phyloP scores from a whole-genome alignment of 805 yeast species.

The Cyberlindnera euphorbiae region DNA sequence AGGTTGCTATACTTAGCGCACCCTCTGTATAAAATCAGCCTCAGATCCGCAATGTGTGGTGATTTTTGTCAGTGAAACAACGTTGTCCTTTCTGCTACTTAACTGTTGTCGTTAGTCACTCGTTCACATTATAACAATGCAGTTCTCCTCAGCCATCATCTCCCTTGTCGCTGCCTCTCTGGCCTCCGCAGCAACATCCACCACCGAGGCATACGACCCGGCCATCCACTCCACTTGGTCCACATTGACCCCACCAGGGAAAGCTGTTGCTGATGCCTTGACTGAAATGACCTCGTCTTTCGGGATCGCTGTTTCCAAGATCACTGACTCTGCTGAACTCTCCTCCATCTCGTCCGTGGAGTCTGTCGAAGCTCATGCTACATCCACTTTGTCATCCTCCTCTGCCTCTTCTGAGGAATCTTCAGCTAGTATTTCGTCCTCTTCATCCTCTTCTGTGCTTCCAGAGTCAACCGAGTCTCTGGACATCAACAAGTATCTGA shows the following conservation, averaged over 20 bases:
- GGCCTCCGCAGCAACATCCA: constrained; percentile 47
- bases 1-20: too few species aligned
- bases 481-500: constrained; percentile 5
- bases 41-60: too few species aligned
- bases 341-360: constrained; percentile 17
- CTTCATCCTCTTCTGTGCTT: constrained; percentile 4
- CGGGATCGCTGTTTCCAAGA: constrained; percentile 55
- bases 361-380: constrained; percentile 37
- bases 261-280: constrained; percentile 47
- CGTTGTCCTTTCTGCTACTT: too few species aligned
- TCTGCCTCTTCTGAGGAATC: too few species aligned
- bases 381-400: constrained; percentile 4
- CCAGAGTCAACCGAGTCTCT: constrained; percentile 9
- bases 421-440: too few species aligned
- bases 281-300: constrained; percentile 53
- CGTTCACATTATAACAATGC: too few species aligned
- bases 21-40: too few species aligned
- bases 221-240: constrained; percentile 47
- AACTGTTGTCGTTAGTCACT: too few species aligned
- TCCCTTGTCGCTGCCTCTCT: constrained; percentile 33
- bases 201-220: constrained; percentile 32
- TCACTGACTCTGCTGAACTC: constrained; percentile 20
- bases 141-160: too few species aligned
- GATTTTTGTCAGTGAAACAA: too few species aligned
- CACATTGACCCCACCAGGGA: constrained; percentile 61